Evolutionary conservation across 768 basidiomycete genomes (phyloP), one percentile per base, ranked within the genome.

Genomic region (Leccinum sublutescens): DNA sequence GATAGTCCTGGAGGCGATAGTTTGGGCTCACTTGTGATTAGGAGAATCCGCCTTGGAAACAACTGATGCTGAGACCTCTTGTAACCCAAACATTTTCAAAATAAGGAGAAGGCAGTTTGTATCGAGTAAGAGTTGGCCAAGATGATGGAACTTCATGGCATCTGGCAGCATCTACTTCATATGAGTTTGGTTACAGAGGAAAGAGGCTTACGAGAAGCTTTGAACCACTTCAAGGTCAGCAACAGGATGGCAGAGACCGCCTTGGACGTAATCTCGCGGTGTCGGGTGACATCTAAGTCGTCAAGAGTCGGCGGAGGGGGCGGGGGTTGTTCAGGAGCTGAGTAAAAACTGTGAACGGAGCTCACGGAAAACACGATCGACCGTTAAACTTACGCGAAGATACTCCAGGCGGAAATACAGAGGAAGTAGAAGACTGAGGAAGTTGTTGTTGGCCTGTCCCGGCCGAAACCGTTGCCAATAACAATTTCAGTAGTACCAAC

Each of bases 111-210:
- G 75, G 70, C 95, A 96, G 67, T 98, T 98, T 23, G 94, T 95
- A 66, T 98, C 96, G 48, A 99, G 85, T 8, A 99, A 78, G 34
- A 93, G 84, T 72, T 96, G 95, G n/a, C 94, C 94, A 23, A 99
- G 81, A 72, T 98, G 94, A 73, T 99, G 95, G 70, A 97, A 98
- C 71, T 99, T 98, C 91, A 99, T 95, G 19, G 89, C 86, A 75
- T 98, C 96, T 98, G 64, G 15, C 27, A 54, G 43, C n/a, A 56
- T 40, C 38, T 53, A 27, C 23, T 43, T 49, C 54, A 31, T 61
- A 21, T 33, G 1, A 48, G 52, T 17, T 19, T 29, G 7, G 8
- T 17, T 50, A 27, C 50, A 56, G 23, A 27, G 48, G 21, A 17
- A 43, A 52, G 51, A 50, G 10, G 81, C 94, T 73, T 65, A 98